phyloP scores from a whole-genome alignment of 495 filamentous ascomycete species.

The Penicillium cinerascens region DNA sequence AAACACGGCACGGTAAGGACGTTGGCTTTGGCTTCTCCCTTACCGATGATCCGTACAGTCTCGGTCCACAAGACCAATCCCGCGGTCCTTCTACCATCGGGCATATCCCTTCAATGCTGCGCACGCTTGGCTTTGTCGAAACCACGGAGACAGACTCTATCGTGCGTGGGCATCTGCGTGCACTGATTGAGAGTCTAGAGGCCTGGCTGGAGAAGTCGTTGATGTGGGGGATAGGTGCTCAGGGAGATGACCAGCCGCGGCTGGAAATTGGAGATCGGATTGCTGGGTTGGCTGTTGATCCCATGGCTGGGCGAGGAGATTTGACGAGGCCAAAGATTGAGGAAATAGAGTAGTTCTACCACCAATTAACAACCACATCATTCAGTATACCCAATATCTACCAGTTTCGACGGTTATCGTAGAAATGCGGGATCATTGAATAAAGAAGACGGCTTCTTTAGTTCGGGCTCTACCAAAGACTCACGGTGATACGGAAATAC shows the following conservation, averaged over 20 bases:
- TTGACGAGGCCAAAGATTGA: constrained; percentile 42
- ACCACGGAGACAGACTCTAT: constrained; percentile 68
- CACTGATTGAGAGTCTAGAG: constrained; percentile 68
- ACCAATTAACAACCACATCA: no score
- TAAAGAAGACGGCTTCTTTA: no score
- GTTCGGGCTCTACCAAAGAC: no score
- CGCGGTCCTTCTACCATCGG: constrained; percentile 33
- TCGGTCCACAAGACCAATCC: not conserved
- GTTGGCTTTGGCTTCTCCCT: constrained; percentile 61
- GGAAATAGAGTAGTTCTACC: constrained; percentile 48
- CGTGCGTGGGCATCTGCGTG: constrained; percentile 67
- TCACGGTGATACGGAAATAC: no score
- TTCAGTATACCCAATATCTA: no score
- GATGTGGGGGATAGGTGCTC: constrained; percentile 40
- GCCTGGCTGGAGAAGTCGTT: constrained; percentile 62
- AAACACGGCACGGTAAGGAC: constrained; percentile 40
- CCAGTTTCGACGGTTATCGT: no score
- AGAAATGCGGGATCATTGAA: no score
- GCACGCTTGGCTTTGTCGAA: constrained; percentile 62
- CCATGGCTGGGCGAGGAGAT: constrained; percentile 30
- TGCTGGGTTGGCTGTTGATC: constrained; percentile 37
- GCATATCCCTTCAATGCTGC: constrained; percentile 59
- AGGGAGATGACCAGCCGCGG: constrained; percentile 21
- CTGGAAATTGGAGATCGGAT: constrained; percentile 37
- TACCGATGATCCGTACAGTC: constrained; percentile 15